A percentile compares a stretch with the other conserved stretches of the same genome.
phyloP scores from a whole-genome alignment of 2,329 filamentous ascomycete genomes.

The Dichotomopilus funicola region DNA sequence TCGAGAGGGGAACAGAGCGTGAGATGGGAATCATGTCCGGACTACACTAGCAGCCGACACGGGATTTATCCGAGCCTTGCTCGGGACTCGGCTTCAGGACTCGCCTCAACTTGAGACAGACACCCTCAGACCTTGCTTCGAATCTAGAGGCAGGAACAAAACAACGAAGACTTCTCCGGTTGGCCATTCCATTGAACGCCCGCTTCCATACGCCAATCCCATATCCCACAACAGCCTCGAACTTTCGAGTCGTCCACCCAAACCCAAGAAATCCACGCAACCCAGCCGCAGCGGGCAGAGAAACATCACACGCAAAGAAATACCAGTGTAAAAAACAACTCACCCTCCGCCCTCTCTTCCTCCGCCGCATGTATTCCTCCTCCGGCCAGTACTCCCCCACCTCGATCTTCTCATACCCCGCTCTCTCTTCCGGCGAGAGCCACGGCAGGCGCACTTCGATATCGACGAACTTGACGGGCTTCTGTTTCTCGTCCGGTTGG shows the following conservation, averaged over 20 bases:
- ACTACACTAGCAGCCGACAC: too few relatives aligned
- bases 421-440: constrained; percentile 12
- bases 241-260: not conserved
- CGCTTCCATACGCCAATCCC: too few relatives aligned
- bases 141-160: too few relatives aligned
- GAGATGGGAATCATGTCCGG: too few relatives aligned
- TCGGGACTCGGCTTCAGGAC: too few relatives aligned
- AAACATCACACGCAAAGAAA: not conserved
- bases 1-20: too few relatives aligned
- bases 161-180: too few relatives aligned
- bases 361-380: constrained; percentile 3
- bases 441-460: constrained; percentile 19
- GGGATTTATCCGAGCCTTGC: too few relatives aligned
- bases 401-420: constrained; percentile 12
- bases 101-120: too few relatives aligned
- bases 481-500: not conserved
- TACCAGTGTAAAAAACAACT: constrained; percentile 4
- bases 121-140: too few relatives aligned
- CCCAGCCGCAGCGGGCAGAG: not conserved
- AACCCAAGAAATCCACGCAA: not conserved
- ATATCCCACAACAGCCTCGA: too few relatives aligned
- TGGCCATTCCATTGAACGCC: too few relatives aligned
- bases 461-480: not conserved
- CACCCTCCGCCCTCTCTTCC: constrained; percentile 11
- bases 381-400: constrained; percentile 9